Evolutionary conservation across 2,329 filamentous ascomycete species (phyloP).

Genomic region (Fusarium haematococcum): DNA sequence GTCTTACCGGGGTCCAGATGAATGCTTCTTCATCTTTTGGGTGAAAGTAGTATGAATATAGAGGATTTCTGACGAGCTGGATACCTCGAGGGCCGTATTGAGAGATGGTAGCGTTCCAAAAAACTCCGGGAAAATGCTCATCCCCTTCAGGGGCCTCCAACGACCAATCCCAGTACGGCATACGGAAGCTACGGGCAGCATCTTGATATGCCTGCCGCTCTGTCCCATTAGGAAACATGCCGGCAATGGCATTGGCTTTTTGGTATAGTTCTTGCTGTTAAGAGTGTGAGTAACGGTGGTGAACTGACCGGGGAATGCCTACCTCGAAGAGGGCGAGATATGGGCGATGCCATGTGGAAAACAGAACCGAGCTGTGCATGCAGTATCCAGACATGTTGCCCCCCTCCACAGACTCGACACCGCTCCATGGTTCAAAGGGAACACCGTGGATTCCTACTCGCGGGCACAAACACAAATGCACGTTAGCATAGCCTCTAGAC

Average conservation of each 20-base stretch:
- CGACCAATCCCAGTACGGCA: conserved; percentile 73
- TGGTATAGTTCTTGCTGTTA: conserved; percentile 52
- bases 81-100: conserved; percentile 67
- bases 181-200: conserved; percentile 64
- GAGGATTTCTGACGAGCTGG: conserved; percentile 70
- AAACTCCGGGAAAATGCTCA: conserved; percentile 58
- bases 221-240: conserved; percentile 59
- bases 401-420: conserved; percentile 61
- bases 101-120: conserved; percentile 62
- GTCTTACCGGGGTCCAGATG: conserved; percentile 68
- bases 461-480: background rate
- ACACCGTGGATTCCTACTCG: conserved; percentile 81
- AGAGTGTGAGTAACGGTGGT: conserved; percentile 24
- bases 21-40: conserved; percentile 70
- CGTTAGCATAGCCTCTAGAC: conserved; percentile 14
- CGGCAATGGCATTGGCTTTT: conserved; percentile 57
- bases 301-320: background rate
- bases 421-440: conserved; percentile 69
- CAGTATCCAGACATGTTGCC: conserved; percentile 77
- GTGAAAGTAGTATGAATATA: conserved; percentile 70
- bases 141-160: conserved; percentile 59
- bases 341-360: conserved; percentile 86
- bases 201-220: conserved; percentile 62
- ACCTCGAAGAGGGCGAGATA: conserved; percentile 76
- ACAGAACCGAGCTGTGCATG: conserved; percentile 79